A percentile compares a stretch with the other conserved stretches of the same genome.
Conservation (phyloP, 768 basidiomycete species). For the Favolaschia claudopus region DNA sequence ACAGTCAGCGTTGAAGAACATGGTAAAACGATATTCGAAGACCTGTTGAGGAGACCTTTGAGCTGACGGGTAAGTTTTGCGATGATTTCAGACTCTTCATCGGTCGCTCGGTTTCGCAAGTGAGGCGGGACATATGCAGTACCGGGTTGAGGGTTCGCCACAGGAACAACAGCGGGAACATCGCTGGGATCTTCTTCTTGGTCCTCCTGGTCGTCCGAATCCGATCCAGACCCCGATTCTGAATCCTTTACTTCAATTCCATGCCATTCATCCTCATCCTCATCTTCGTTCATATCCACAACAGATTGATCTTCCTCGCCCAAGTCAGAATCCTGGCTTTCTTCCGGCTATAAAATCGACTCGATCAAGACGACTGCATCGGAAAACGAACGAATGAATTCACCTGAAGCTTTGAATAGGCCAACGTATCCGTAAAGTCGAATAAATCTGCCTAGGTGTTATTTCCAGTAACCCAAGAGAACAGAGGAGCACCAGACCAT, state of each 20-base stretch:
- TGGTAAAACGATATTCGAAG: conserved; percentile 16
- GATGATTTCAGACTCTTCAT: conserved; percentile 45
- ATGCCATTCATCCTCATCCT: conserved; percentile 42
- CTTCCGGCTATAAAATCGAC: conserved; percentile 9
- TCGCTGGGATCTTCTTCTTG: conserved; percentile 28
- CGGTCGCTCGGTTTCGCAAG: conserved; percentile 53
- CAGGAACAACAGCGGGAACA: conserved; percentile 20
- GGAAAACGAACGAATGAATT: neutral
- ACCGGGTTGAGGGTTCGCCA: conserved; percentile 13
- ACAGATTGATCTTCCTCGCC: conserved; percentile 2
- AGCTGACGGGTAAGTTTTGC: conserved; percentile 75
- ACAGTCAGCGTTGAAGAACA: neutral
- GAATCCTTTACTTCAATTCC: conserved; percentile 33
- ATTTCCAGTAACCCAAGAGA: neutral
- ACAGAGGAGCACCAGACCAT: conserved; percentile 59
- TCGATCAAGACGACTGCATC: conserved; percentile 1
- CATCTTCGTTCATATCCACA: conserved; percentile 26
- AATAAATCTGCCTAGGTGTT: conserved; percentile 53
- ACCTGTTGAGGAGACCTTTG: conserved; percentile 92
- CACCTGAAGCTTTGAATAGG: conserved; percentile 9
- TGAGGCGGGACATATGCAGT: conserved; percentile 84
- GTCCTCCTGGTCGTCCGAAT: conserved; percentile 24
- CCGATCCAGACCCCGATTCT: too few species aligned
- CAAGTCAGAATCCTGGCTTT: neutral
- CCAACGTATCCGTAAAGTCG: conserved; percentile 54